phyloP scores from a whole-genome alignment of 371 early-diverging fungal species.

The Mucor sp. region DNA sequence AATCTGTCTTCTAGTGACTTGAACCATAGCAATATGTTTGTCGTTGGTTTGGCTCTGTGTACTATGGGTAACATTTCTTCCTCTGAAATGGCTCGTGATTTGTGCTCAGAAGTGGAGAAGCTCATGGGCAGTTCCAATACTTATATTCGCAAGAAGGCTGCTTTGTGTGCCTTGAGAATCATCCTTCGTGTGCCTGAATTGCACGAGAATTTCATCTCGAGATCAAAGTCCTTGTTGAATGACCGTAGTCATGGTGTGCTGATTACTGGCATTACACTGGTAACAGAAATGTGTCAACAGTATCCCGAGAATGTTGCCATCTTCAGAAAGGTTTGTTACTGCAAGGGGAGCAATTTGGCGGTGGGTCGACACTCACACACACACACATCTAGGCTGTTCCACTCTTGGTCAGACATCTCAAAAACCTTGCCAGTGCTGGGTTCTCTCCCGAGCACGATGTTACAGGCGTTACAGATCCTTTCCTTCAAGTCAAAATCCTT shows the following conservation, averaged over 20 bases:
- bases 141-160: slow-evolving; percentile 97
- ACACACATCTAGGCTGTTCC: slow-evolving; percentile 78
- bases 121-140: slow-evolving; percentile 88
- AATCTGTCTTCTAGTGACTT: slow-evolving; percentile 70
- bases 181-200: slow-evolving; percentile 94
- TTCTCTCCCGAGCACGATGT: slow-evolving; percentile 97
- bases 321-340: slow-evolving; percentile 62
- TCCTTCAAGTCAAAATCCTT: slow-evolving; percentile 94
- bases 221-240: slow-evolving; percentile 74
- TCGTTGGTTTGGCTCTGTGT: slow-evolving; percentile 94
- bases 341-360: neutral
- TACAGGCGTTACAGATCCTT: slow-evolving; percentile 95
- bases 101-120: slow-evolving; percentile 93
- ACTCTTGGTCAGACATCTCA: slow-evolving; percentile 84
- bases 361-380: neutral
- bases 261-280: slow-evolving; percentile 89
- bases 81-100: slow-evolving; percentile 93
- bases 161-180: slow-evolving; percentile 89
- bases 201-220: slow-evolving; percentile 79
- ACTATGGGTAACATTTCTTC: slow-evolving; percentile 96
- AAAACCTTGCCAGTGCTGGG: slow-evolving; percentile 84
- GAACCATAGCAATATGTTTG: slow-evolving; percentile 93
- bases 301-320: slow-evolving; percentile 68
- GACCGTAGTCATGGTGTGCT: slow-evolving; percentile 97
- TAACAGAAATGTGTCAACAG: slow-evolving; percentile 86